Evolutionary conservation across 2,329 filamentous ascomycete genomes (phyloP).

Genomic region (Scytalidium sp.): DNA sequence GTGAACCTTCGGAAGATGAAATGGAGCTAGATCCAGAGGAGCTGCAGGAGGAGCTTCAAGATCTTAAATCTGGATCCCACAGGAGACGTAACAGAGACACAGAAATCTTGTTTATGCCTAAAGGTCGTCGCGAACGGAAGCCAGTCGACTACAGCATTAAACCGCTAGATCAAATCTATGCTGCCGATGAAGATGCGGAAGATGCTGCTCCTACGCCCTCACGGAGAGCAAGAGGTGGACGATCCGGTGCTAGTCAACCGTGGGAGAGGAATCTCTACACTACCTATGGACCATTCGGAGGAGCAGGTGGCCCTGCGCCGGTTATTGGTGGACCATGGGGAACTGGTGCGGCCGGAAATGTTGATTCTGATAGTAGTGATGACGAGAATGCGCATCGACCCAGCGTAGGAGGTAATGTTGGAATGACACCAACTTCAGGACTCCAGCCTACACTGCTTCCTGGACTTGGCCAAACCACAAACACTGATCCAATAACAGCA

Average conservation of each 20-base stretch:
- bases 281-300: slow-evolving; percentile 89
- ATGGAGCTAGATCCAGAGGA: slow-evolving; percentile 61
- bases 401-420: slow-evolving; percentile 60
- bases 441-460: slow-evolving; percentile 51
- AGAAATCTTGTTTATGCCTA: slow-evolving; percentile 57
- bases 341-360: slow-evolving; percentile 70
- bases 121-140: slow-evolving; percentile 55
- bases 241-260: slow-evolving; percentile 36
- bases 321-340: slow-evolving; percentile 65
- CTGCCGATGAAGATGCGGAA: slow-evolving; percentile 73
- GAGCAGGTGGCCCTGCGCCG: slow-evolving; percentile 61
- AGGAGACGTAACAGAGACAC: slow-evolving; percentile 47
- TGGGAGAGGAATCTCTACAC: slow-evolving; percentile 86
- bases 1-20: slow-evolving; percentile 49
- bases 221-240: slow-evolving; percentile 59
- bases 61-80: slow-evolving; percentile 46
- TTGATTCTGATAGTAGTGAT: slow-evolving; percentile 94
- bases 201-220: slow-evolving; percentile 66
- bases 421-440: slow-evolving; percentile 57
- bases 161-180: slow-evolving; percentile 65
- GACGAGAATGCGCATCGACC: slow-evolving; percentile 73
- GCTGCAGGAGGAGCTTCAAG: slow-evolving; percentile 62
- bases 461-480: slow-evolving; percentile 48
- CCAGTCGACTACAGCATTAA: slow-evolving; percentile 85
- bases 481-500: slow-evolving; percentile 51